Percentiles rank a stretch among this genome's conserved stretches.
Evolutionary conservation across 306 rosid genomes (phyloP).

Genomic region (Sophora flavescens): DNA sequence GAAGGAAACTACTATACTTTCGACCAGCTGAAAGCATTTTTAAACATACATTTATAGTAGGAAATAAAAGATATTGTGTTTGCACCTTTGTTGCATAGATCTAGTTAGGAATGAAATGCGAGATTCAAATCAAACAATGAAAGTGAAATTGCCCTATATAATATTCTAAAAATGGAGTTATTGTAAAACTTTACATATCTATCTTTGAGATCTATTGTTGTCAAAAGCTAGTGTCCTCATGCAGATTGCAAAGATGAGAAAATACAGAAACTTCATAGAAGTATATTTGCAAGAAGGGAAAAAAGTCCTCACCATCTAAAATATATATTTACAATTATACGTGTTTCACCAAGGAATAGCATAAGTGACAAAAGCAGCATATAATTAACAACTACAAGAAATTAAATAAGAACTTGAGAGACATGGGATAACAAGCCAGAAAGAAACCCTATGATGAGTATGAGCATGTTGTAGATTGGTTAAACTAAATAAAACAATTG

Average conservation of each 20-base stretch:
- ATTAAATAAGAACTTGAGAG: slow-evolving; percentile 22
- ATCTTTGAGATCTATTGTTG: neutral
- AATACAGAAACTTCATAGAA: neutral
- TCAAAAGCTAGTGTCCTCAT: slow-evolving; percentile 6
- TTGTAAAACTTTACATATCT: slow-evolving; percentile 1
- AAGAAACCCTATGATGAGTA: slow-evolving; percentile 40
- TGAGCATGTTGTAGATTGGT: slow-evolving; percentile 43
- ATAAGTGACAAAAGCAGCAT: slow-evolving; percentile 31
- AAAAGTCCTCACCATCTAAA: neutral
- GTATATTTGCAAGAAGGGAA: too few species aligned
- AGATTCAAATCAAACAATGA: neutral
- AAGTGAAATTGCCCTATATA: neutral
- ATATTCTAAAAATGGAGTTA: neutral
- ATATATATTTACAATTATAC: neutral
- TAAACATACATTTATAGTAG: neutral
- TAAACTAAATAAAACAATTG: slow-evolving; percentile 64
- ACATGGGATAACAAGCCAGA: slow-evolving; percentile 23
- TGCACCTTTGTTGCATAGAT: neutral
- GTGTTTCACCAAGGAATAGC: slow-evolving; percentile 7
- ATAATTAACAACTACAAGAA: slow-evolving; percentile 33
- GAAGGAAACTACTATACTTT: neutral
- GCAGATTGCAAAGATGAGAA: slow-evolving; percentile 2
- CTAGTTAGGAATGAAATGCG: neutral
- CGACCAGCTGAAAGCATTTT: neutral
- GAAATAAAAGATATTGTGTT: neutral